phyloP scores from a whole-genome alignment of 139 green algal species.

The Chlamydomonas urium region DNA sequence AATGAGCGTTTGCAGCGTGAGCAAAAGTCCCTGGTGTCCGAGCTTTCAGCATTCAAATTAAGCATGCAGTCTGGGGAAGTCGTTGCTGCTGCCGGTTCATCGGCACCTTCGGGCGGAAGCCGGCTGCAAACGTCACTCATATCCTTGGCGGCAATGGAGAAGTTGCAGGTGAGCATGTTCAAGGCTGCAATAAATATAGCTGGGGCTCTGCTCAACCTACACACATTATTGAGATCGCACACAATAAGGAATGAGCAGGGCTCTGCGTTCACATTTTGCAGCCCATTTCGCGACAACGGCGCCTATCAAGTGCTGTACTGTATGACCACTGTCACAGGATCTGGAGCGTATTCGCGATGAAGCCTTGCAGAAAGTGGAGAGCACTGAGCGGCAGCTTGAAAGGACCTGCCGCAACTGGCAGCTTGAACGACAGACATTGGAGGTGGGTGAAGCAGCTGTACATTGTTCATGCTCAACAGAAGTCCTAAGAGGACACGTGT shows the following conservation, averaged over 20 bases:
- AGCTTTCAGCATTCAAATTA: no score
- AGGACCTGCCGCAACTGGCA: conserved; percentile 29
- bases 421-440: conserved; percentile 39
- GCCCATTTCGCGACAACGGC: no score
- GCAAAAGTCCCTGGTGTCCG: background rate
- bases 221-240: no score
- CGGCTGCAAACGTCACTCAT: conserved; percentile 25
- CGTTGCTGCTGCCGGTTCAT: no score
- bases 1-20: conserved; percentile 17
- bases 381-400: conserved; percentile 22
- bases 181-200: background rate
- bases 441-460: background rate
- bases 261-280: no score
- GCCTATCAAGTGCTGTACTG: no score
- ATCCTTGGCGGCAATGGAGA: conserved; percentile 37
- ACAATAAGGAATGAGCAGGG: no score
- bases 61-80: no score
- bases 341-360: conserved; percentile 47
- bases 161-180: conserved; percentile 15
- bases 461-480: background rate
- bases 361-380: conserved; percentile 38
- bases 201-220: no score
- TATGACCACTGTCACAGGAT: conserved; percentile 12
- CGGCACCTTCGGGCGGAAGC: conserved; percentile 24
- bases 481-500: background rate